These are phyloP conservation scores for Fusarium tricinctum DNA, from an alignment of 2,329 filamentous ascomycete species.

Conservation along the genomic window DNA sequence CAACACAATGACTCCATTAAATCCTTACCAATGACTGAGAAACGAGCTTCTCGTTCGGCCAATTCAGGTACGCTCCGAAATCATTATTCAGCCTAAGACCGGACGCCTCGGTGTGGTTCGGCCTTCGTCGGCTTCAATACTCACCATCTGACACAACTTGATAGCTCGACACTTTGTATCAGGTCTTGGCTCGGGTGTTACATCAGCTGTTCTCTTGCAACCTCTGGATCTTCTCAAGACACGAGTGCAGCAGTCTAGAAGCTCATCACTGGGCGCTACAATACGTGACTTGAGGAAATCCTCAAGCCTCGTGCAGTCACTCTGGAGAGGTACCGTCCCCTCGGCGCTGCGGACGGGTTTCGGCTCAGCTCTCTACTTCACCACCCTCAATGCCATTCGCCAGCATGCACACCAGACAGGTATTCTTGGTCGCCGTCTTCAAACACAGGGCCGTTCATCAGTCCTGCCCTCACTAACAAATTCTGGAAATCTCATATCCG, in stretches of 20 bases:
- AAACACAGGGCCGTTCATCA: conserved; percentile 66
- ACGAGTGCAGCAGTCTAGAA: conserved; percentile 88
- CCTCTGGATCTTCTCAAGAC: conserved; percentile 98
- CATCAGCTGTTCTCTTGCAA: conserved; percentile 91
- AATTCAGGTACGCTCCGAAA: conserved; percentile 47
- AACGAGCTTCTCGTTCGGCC: conserved; percentile 40
- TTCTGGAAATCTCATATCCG: conserved; percentile 86
- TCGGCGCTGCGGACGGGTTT: conserved; percentile 94
- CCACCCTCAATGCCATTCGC: conserved; percentile 86
- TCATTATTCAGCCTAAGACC: conserved; percentile 5
- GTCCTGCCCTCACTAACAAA: conserved; percentile 86
- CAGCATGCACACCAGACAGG: conserved; percentile 65
- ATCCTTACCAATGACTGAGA: conserved; percentile 35
- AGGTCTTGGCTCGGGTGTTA: conserved; percentile 87
- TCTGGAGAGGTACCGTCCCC: conserved; percentile 94
- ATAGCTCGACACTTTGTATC: conserved; percentile 88
- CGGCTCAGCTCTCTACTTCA: conserved; percentile 95
- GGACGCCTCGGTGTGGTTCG: conserved; percentile 10
- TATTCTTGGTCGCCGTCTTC: conserved; percentile 43
- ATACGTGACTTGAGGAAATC: conserved; percentile 64
- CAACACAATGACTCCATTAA: conserved; percentile 42
- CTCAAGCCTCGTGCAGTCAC: conserved; percentile 73
- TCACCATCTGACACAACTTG: conserved; percentile 37
- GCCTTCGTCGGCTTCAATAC: conserved; percentile 1
- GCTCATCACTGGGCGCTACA: conserved; percentile 69